Conservation (phyloP, 108 stramenopile genomes). For the Cyclotella cryptica region DNA sequence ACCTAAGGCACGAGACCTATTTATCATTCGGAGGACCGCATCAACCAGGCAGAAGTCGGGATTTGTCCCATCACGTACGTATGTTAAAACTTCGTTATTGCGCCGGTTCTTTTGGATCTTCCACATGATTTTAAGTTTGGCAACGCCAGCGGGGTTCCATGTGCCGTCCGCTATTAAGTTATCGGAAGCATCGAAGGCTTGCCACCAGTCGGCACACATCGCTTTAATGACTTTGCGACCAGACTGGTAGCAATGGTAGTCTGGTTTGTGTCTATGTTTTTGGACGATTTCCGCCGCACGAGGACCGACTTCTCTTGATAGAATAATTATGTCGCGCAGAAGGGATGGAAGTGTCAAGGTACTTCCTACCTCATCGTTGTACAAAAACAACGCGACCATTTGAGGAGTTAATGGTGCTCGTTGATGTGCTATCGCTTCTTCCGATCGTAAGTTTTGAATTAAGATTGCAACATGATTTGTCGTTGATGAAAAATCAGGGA, state of each 20-base stretch:
- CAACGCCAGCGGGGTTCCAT: not conserved
- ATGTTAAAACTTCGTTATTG: not conserved
- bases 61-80: not conserved
- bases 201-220: slow-evolving; percentile 1
- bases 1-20: not conserved
- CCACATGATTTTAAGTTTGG: not conserved
- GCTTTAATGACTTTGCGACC: not conserved
- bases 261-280: too few relatives aligned
- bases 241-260: not conserved
- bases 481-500: too few relatives aligned
- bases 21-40: not conserved
- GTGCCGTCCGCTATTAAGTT: not conserved
- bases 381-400: not conserved
- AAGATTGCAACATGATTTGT: too few relatives aligned
- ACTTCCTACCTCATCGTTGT: not conserved
- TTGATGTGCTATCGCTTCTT: not conserved
- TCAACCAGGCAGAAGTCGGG: slow-evolving; percentile 1
- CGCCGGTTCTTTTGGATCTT: slow-evolving; percentile 25
- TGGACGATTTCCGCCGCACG: not conserved
- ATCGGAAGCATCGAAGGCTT: not conserved
- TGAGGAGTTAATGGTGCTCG: not conserved
- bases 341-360: not conserved
- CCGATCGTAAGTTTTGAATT: too few relatives aligned
- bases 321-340: not conserved
- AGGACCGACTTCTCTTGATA: not conserved